A percentile compares a stretch with the other conserved stretches of the same genome.
Evolutionary conservation across 495 filamentous ascomycete species (phyloP).

Genomic region (Chaetomium fimeti): DNA sequence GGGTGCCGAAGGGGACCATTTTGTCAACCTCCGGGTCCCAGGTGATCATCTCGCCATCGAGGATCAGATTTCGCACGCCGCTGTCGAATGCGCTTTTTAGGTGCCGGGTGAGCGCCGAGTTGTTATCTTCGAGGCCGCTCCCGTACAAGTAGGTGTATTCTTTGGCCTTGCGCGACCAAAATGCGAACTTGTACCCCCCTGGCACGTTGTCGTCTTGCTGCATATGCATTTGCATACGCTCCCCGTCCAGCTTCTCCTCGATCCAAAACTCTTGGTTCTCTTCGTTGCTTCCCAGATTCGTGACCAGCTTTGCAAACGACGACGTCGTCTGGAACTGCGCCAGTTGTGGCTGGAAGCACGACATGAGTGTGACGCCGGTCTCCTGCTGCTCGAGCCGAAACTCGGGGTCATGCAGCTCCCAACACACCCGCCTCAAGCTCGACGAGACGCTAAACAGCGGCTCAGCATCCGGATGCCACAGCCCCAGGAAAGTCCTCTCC

Average conservation of each 20-base stretch:
- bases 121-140: conserved; percentile 67
- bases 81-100: conserved; percentile 74
- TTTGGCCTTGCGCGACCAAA: conserved; percentile 96
- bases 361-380: conserved; percentile 77
- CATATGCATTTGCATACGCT: conserved; percentile 98
- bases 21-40: conserved; percentile 90
- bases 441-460: conserved; percentile 87
- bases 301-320: conserved; percentile 77
- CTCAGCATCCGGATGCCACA: conserved; percentile 94
- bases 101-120: conserved; percentile 76
- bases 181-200: conserved; percentile 74
- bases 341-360: conserved; percentile 95
- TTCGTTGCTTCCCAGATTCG: conserved; percentile 64
- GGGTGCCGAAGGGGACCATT: conserved; percentile 84
- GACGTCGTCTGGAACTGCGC: conserved; percentile 89
- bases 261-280: conserved; percentile 86
- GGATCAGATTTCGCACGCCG: conserved; percentile 76
- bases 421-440: conserved; percentile 86
- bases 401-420: conserved; percentile 82
- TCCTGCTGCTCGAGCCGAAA: conserved; percentile 73
- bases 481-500: conserved; percentile 83
- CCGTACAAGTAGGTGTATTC: conserved; percentile 97
- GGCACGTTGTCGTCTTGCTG: conserved; percentile 61
- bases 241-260: conserved; percentile 96
- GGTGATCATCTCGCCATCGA: conserved; percentile 98